A percentile compares a stretch with the other conserved stretches of the same genome.
Conservation (phyloP, 495 filamentous ascomycete genomes). For the Aspergillus ellipticus region DNA sequence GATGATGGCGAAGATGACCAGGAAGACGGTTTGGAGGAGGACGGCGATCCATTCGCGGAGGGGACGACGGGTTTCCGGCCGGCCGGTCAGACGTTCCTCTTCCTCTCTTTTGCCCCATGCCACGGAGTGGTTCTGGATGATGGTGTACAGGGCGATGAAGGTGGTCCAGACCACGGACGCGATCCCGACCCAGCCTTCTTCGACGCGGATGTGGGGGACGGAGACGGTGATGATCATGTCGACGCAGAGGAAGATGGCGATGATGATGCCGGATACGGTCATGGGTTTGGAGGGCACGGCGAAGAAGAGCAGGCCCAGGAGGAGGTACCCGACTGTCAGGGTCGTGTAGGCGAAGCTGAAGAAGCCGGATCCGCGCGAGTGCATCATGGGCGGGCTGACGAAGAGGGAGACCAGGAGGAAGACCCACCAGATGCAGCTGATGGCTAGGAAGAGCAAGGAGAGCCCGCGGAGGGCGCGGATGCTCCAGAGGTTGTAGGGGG, state of each 20-base stretch:
- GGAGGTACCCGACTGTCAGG: slow-evolving; percentile 65
- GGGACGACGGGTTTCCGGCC: slow-evolving; percentile 79
- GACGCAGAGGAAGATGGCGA: slow-evolving; percentile 69
- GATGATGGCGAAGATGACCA: slow-evolving; percentile 61
- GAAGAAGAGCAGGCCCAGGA: slow-evolving; percentile 83
- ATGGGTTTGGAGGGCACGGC: slow-evolving; percentile 72
- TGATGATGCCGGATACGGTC: slow-evolving; percentile 61
- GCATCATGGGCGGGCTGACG: slow-evolving; percentile 78
- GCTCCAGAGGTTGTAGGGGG: slow-evolving; percentile 92
- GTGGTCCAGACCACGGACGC: slow-evolving; percentile 76
- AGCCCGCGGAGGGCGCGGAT: slow-evolving; percentile 73
- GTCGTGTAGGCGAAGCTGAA: slow-evolving; percentile 79
- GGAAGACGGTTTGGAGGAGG: slow-evolving; percentile 65
- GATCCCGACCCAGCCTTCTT: slow-evolving; percentile 89
- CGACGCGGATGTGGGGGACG: slow-evolving; percentile 65
- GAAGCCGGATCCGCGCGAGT: slow-evolving; percentile 86
- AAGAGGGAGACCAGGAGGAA: slow-evolving; percentile 82
- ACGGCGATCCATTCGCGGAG: slow-evolving; percentile 80
- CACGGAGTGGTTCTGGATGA: slow-evolving; percentile 66
- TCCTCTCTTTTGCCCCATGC: slow-evolving; percentile 88
- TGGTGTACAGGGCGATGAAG: slow-evolving; percentile 59
- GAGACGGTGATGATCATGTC: slow-evolving; percentile 75
- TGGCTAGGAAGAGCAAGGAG: slow-evolving; percentile 64
- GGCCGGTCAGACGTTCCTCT: slow-evolving; percentile 86
- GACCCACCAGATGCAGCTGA: slow-evolving; percentile 88